Evolutionary conservation across 208 protist genomes (phyloP), one percentile per base, ranked within the genome.

Genomic region (Trypanosoma avium): DNA sequence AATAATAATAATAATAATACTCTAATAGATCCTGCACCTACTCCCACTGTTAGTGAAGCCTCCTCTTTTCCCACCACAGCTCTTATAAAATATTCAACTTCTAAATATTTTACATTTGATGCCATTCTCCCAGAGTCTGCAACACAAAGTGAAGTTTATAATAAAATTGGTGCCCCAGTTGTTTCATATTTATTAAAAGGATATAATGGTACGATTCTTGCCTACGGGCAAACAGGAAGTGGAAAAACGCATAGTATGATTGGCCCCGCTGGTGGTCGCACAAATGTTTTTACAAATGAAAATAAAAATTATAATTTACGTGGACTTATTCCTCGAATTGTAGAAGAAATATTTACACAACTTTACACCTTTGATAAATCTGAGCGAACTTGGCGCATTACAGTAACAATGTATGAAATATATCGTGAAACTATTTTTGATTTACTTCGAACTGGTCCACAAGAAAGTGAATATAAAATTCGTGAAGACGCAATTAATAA

Each of bases 161-260:
- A 72, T 17, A 33, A 54, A 17, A 49, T 79, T 54, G 75, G 68
- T n/a, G 48, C 26, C 1, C 77, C 84, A 13, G 42, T 86, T 17
- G 57, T 89, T 24, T 58, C 79, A 19, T 61, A 70, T 27, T 63
- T 72, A 3, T 42, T 89, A n/a, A 61, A 75, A 24, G 82, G 82
- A 9, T 73, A 73, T 73, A 84, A 89, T 69, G 69, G 69, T 24
- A 86, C 79, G 4, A 40, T 89, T 12, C 57, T 89, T 35, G 77
- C 79, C 26, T 86, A 89, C 61, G 82, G 82, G 3, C 72, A 81
- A 49, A 86, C 77, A 13, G 82, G 82, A 0, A 81, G 70, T 45
- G 82, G 82, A 15, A 89, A 89, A 52, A 89, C 82, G 17, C 63
- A 87, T 70, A 86, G 66, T 29, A 85, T 91, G 77, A 62, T 79